Evolutionary conservation across 176 grass and related monocot genomes (phyloP).

Genomic region (Themeda triandra): DNA sequence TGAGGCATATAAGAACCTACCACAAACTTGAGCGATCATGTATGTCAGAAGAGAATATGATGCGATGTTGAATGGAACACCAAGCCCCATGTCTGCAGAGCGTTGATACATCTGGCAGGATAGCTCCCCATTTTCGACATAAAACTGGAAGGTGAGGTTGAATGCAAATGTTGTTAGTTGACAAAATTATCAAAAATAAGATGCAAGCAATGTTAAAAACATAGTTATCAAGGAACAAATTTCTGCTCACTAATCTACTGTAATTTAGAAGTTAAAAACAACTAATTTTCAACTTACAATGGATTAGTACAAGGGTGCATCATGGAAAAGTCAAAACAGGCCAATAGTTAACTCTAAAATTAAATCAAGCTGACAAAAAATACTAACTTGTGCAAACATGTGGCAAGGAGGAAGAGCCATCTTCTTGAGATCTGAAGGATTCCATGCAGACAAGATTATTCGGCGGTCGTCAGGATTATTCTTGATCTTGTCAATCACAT

Average conservation of each 20-base stretch:
- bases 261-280: not conserved
- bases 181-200: not conserved
- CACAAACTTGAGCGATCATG: conserved; percentile 91
- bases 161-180: not conserved
- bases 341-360: not conserved
- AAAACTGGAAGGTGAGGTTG: conserved; percentile 49
- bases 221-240: not conserved
- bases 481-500: conserved; percentile 85
- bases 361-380: not conserved
- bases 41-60: conserved; percentile 82
- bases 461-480: conserved; percentile 77
- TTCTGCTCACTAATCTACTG: not conserved
- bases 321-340: not conserved
- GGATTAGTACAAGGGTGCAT: not conserved
- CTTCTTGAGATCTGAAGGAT: conserved; percentile 74
- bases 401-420: conserved; percentile 90
- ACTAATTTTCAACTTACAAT: not conserved
- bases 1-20: conserved; percentile 40
- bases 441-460: conserved; percentile 75
- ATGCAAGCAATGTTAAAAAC: not conserved
- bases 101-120: conserved; percentile 97
- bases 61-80: conserved; percentile 88
- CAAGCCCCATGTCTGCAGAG: conserved; percentile 91
- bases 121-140: conserved; percentile 76
- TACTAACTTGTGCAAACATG: conserved; percentile 84